Percentiles rank a stretch among this genome's conserved stretches.
These are phyloP conservation scores for Curvularia lunata DNA, from an alignment of 2,329 filamentous ascomycete genomes.

Conservation along the genomic window DNA sequence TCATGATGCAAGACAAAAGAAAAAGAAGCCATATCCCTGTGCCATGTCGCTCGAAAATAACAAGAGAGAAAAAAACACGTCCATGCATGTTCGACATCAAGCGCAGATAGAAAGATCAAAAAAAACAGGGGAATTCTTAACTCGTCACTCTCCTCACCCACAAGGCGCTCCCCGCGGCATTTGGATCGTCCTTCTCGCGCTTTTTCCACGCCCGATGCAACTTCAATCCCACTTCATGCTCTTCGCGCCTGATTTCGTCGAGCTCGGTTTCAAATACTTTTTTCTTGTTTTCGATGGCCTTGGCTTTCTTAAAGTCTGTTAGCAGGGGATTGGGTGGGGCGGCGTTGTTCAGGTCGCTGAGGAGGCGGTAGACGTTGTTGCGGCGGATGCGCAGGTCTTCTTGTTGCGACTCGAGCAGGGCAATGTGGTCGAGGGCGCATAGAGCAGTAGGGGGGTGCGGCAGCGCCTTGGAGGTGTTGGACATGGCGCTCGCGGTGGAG, in stretches of 20 bases:
- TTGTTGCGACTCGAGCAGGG: conserved; percentile 48
- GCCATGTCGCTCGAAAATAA: too few species aligned
- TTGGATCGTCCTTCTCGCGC: conserved; percentile 48
- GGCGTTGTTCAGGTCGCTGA: conserved; percentile 45
- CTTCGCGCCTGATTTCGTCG: conserved; percentile 45
- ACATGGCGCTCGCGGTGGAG: conserved; percentile 30
- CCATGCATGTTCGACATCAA: neutral
- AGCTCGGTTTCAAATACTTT: conserved; percentile 48
- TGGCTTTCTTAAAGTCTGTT: conserved; percentile 45
- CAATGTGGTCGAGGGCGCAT: conserved; percentile 44
- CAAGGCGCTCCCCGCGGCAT: conserved; percentile 40
- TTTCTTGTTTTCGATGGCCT: conserved; percentile 45
- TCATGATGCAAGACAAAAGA: neutral
- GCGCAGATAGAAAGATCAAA: neutral
- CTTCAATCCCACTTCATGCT: conserved; percentile 51
- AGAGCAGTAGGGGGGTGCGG: conserved; percentile 47
- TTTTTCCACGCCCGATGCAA: conserved; percentile 50
- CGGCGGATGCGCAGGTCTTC: conserved; percentile 49
- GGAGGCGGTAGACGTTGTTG: conserved; percentile 46
- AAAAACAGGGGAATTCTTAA: neutral
- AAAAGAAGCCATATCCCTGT: neutral
- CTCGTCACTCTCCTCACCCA: conserved; percentile 51
- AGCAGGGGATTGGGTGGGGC: conserved; percentile 48
- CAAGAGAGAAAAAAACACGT: neutral
- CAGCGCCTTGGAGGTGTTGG: conserved; percentile 46